These are phyloP conservation scores for Microcyclospora pomicola DNA, from an alignment of 2,329 filamentous ascomycete species.

Conservation along the genomic window DNA sequence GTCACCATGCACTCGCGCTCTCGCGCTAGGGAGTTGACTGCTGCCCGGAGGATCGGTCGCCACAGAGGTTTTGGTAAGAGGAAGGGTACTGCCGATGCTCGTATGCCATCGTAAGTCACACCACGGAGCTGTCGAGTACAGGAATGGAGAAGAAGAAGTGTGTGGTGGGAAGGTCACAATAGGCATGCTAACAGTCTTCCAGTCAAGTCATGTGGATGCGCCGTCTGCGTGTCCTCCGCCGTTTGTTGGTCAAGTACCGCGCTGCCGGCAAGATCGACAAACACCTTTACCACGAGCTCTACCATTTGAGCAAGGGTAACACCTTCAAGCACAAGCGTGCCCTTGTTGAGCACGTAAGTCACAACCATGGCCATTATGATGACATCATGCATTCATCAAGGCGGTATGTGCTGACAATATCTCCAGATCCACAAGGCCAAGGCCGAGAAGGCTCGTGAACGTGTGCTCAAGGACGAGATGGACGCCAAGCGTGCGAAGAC, in stretches of 20 bases:
- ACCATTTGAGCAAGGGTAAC: constrained; percentile 99
- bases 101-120: constrained; percentile 82
- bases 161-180: background rate
- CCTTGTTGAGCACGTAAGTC: constrained; percentile 97
- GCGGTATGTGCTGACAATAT: constrained; percentile 7
- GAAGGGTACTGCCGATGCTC: constrained; percentile 99
- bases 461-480: constrained; percentile 97
- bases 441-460: constrained; percentile 97
- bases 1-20: constrained; percentile 99
- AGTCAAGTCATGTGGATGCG: constrained; percentile 99
- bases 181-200: constrained; percentile 24
- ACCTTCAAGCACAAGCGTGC: constrained; percentile 99
- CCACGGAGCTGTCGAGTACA: background rate
- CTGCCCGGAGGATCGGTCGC: constrained; percentile 85
- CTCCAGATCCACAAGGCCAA: constrained; percentile 97
- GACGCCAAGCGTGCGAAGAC: constrained; percentile 99
- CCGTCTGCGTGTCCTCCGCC: constrained; percentile 96
- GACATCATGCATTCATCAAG: constrained; percentile 14
- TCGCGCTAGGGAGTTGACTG: constrained; percentile 88
- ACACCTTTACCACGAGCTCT: constrained; percentile 99
- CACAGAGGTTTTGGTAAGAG: constrained; percentile 99
- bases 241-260: constrained; percentile 98
- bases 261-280: constrained; percentile 99
- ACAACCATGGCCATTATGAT: constrained; percentile 20
- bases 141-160: background rate